Conservation (phyloP, 148 eudicot species). For the Amaranthus palmeri region DNA sequence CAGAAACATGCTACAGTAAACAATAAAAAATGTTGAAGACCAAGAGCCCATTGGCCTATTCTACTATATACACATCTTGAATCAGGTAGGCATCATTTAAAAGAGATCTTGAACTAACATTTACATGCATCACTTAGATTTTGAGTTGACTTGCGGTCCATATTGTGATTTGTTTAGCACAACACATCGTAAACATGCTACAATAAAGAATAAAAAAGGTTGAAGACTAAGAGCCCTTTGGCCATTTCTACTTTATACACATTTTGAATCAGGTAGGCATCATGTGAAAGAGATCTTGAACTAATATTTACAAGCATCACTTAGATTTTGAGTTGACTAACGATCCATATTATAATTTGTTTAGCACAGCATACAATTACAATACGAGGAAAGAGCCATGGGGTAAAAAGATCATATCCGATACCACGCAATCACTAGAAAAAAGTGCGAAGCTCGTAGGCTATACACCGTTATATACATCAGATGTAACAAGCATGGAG, state of each 20-base stretch:
- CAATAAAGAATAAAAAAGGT: background rate
- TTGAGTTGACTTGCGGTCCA: background rate
- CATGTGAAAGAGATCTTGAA: background rate
- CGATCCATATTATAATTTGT: background rate
- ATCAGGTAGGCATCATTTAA: background rate
- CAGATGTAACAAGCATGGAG: slow-evolving; percentile 1
- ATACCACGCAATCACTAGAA: background rate
- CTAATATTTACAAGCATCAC: background rate
- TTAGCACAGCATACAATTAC: background rate
- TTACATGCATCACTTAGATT: background rate
- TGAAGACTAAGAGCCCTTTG: background rate
- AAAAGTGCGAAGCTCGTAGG: background rate
- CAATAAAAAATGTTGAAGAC: background rate
- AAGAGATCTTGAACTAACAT: background rate
- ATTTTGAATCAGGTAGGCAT: background rate
- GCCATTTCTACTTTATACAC: background rate
- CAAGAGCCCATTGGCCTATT: background rate
- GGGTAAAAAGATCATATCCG: background rate
- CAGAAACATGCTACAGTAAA: background rate
- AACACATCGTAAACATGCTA: background rate
- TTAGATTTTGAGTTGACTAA: background rate
- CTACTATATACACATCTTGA: background rate
- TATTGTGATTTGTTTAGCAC: background rate
- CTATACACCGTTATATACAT: background rate
- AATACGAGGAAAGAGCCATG: background rate